These are phyloP conservation scores for Strobilomyces echinocephalus DNA, from an alignment of 768 basidiomycete genomes.

Conservation along the genomic window DNA sequence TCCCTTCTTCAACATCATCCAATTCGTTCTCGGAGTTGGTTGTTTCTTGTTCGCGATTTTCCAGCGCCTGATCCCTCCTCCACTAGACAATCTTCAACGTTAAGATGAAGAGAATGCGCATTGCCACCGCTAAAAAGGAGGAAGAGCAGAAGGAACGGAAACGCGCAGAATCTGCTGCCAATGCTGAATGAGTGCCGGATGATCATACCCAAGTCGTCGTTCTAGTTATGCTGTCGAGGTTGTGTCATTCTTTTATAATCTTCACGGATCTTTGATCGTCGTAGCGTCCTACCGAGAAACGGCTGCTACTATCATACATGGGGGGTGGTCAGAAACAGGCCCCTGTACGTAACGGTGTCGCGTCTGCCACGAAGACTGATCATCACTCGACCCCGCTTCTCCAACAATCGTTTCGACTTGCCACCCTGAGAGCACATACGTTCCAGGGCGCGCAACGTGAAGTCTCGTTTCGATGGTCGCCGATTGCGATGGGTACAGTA, in stretches of 20 bases:
- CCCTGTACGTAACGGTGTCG: constrained; percentile 40
- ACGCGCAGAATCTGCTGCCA: constrained; percentile 20
- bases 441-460: constrained; percentile 60
- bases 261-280: constrained; percentile 11
- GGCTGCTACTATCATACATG: constrained; percentile 34
- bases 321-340: constrained; percentile 24
- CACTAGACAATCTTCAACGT: constrained; percentile 69
- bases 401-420: constrained; percentile 61
- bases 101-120: constrained; percentile 58
- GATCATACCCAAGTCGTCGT: constrained; percentile 14
- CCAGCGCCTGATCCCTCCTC: background rate
- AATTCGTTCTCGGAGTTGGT: constrained; percentile 72
- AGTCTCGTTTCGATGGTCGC: constrained; percentile 45
- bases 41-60: constrained; percentile 1
- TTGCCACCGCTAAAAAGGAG: constrained; percentile 53
- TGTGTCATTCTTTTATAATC: constrained; percentile 4
- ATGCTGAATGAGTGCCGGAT: constrained; percentile 15
- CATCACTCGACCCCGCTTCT: constrained; percentile 24
- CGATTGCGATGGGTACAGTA: constrained; percentile 46
- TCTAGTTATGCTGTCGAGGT: background rate
- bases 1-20: constrained; percentile 77
- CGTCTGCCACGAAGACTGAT: constrained; percentile 29
- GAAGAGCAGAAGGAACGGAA: constrained; percentile 33
- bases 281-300: constrained; percentile 6
- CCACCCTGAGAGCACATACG: constrained; percentile 66